These are phyloP conservation scores for Trametes gibbosa DNA, from an alignment of 768 basidiomycete species.

Conservation along the genomic window DNA sequence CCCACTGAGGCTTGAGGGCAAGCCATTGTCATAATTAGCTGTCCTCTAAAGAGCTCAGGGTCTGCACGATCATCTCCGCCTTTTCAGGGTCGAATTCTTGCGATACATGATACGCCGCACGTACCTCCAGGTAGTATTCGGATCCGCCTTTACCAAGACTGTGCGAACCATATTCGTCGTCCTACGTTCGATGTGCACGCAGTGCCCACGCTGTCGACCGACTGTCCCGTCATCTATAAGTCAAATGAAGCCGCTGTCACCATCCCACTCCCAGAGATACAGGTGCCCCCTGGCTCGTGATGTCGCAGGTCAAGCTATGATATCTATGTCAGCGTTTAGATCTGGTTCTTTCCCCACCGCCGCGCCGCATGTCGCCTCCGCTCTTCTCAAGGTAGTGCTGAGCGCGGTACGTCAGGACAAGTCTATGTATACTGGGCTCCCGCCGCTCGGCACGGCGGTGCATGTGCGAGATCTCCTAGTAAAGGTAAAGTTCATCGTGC, in stretches of 20 bases:
- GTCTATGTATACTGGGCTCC: too few species aligned
- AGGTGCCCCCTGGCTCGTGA: slow-evolving; percentile 7
- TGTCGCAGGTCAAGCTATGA: neutral
- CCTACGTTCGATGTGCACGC: neutral
- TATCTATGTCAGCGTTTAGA: too few species aligned
- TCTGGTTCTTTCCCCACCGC: too few species aligned
- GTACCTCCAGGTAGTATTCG: too few species aligned
- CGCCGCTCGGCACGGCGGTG: neutral
- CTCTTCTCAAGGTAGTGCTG: too few species aligned
- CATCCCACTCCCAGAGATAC: neutral
- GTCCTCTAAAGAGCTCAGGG: neutral
- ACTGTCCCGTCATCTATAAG: neutral
- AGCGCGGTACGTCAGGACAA: too few species aligned
- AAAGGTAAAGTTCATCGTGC: neutral
- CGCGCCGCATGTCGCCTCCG: neutral
- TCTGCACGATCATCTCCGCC: neutral
- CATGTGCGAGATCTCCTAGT: neutral
- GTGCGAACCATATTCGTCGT: too few species aligned
- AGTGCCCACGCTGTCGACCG: neutral
- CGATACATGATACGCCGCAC: too few species aligned
- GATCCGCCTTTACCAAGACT: too few species aligned
- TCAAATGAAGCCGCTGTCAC: neutral
- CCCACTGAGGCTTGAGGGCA: slow-evolving; percentile 20
- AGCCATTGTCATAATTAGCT: neutral
- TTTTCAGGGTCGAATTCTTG: neutral